phyloP scores from a whole-genome alignment of 352 stramenopile species.

The Pythium periplocum region DNA sequence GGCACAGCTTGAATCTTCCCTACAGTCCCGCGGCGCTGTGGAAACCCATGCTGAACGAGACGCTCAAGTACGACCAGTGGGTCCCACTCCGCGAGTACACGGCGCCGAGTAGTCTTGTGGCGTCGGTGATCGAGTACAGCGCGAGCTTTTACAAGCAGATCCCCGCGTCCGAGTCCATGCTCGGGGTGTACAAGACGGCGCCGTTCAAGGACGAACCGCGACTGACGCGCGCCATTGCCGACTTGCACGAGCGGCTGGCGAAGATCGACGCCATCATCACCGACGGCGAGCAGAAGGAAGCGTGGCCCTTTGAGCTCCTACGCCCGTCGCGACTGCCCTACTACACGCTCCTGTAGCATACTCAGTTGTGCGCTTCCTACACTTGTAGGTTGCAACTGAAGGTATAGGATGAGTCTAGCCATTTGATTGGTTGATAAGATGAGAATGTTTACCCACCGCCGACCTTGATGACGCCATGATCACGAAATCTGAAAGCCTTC shows the following conservation, averaged over 20 bases:
- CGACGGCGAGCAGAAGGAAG: neutral
- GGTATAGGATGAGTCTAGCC: too few species aligned
- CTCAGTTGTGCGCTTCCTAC: too few species aligned
- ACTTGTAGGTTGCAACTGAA: too few species aligned
- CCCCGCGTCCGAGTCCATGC: slow-evolving; percentile 2
- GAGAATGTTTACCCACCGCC: too few species aligned
- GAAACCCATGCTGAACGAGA: neutral
- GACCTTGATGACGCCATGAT: too few species aligned
- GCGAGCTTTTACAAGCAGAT: neutral
- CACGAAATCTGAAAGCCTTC: too few species aligned
- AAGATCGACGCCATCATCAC: slow-evolving; percentile 7
- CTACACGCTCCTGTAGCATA: neutral
- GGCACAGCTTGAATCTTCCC: too few species aligned
- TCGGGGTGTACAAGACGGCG: slow-evolving; percentile 3
- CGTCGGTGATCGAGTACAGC: slow-evolving; percentile 3
- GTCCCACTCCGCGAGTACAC: slow-evolving; percentile 11
- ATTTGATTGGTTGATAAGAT: too few species aligned
- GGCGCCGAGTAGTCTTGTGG: neutral
- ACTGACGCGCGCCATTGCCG: slow-evolving; percentile 3
- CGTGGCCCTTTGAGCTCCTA: slow-evolving; percentile 7
- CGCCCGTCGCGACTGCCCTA: neutral
- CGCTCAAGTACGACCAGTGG: slow-evolving; percentile 16
- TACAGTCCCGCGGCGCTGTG: too few species aligned
- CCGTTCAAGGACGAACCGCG: slow-evolving; percentile 1
- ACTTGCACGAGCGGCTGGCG: slow-evolving; percentile 5